Evolutionary conservation across 2,329 filamentous ascomycete species (phyloP).

Genomic region (Trichoderma pleuroti): DNA sequence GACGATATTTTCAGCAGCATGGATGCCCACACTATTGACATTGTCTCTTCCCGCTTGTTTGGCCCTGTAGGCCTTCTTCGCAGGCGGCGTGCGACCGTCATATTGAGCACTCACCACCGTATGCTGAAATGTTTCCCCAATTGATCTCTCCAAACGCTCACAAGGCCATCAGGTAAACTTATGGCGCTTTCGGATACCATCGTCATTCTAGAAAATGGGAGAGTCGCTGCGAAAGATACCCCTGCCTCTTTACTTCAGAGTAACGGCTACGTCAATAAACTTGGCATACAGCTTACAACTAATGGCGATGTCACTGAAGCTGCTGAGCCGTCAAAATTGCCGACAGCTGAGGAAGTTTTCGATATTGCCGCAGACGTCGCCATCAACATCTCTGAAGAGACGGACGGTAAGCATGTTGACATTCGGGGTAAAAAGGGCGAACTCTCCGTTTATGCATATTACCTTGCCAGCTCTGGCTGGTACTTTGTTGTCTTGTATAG

Average conservation of each 20-base stretch:
- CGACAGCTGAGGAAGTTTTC: background rate
- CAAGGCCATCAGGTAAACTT: background rate
- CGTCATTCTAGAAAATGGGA: conserved; percentile 3
- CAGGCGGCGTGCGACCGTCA: conserved; percentile 35
- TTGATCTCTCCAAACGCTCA: background rate
- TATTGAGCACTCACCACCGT: conserved; percentile 38
- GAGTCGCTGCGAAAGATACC: background rate
- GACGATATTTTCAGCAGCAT: conserved; percentile 47
- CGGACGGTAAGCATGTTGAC: conserved; percentile 4
- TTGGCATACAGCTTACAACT: background rate
- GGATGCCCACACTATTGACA: conserved; percentile 41
- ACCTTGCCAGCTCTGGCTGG: conserved; percentile 12
- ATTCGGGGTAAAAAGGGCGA: conserved; percentile 15
- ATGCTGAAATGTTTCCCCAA: background rate
- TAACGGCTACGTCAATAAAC: conserved; percentile 9
- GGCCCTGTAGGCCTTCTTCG: conserved; percentile 40
- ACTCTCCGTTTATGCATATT: conserved; percentile 13
- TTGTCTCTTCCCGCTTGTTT: conserved; percentile 42
- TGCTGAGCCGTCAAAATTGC: background rate
- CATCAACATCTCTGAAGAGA: background rate
- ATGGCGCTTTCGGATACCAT: conserved; percentile 12
- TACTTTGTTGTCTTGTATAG: background rate
- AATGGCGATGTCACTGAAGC: background rate
- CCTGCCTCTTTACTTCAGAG: background rate
- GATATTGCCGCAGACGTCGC: conserved; percentile 6